These are phyloP conservation scores for Hemileccinum impolitum DNA, from an alignment of 768 basidiomycete species.

Conservation along the genomic window DNA sequence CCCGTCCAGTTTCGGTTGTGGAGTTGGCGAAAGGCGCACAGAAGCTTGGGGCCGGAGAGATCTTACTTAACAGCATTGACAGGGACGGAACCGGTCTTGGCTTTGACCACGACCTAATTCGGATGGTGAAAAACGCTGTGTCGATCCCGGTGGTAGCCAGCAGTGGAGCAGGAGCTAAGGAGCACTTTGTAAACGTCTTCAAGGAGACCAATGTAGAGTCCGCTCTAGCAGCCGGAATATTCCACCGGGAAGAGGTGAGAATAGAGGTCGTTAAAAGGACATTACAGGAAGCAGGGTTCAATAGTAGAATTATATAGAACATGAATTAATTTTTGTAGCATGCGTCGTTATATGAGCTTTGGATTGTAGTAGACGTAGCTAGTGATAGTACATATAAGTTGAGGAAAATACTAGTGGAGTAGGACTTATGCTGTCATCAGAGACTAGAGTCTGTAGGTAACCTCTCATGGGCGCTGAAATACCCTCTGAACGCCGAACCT, in stretches of 20 bases:
- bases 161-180: conserved; percentile 81
- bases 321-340: too few species aligned
- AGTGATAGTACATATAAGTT: too few species aligned
- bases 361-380: too few species aligned
- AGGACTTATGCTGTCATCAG: too few species aligned
- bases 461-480: neutral
- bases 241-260: conserved; percentile 85
- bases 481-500: conserved; percentile 12
- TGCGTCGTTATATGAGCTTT: too few species aligned
- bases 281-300: conserved; percentile 46
- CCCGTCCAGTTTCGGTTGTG: conserved; percentile 78
- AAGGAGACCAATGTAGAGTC: conserved; percentile 77
- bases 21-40: conserved; percentile 94
- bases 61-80: conserved; percentile 94
- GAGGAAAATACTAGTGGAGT: too few species aligned
- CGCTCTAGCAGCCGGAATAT: conserved; percentile 94
- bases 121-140: conserved; percentile 70
- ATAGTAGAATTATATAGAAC: conserved; percentile 37
- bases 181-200: conserved; percentile 91
- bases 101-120: conserved; percentile 83
- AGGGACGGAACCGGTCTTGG: conserved; percentile 90
- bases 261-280: conserved; percentile 77
- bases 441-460: conserved; percentile 5
- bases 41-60: conserved; percentile 88
- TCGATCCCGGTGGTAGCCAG: conserved; percentile 92